Evolutionary conservation across 1,139 yeast genomes (phyloP), one percentile per base, ranked within the genome.

Genomic region (Zygoascus sp.): DNA sequence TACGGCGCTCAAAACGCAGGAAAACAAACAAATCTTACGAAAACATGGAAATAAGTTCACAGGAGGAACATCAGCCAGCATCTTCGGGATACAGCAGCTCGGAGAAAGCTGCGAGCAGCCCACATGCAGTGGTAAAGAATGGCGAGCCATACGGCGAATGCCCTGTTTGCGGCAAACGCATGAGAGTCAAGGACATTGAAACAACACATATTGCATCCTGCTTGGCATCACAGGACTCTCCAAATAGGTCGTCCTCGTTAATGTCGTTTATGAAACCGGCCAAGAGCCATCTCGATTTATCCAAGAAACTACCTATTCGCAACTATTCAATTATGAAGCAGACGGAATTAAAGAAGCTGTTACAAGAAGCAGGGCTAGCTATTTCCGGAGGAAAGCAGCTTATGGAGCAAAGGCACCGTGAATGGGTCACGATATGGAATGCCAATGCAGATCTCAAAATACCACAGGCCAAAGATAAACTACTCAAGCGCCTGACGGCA

Each of bases 341-440:
- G 1, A 65, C 79, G 1, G 81, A 80, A 56, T 64, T 89, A 15
- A 81, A 82, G 56, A 80, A 79, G 42, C 80, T 80, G 58, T 66
- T 90, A 16, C 47, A 72, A 0, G 70, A 74, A 5, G 62, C 79
- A 27, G 77, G 79, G 17, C 62, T 90, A 5, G 77, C 90, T 0
- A 72, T 79, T 0, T 61, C 62, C 3, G 97, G 97, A 0, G 67
- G 81, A 2, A 69, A 87, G 52, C 67, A 68, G 21, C 83, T 79
- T 54, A 60, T 89, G 55, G 90, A 86, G 52, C 67, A 76, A 27
- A 69, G 97, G 40, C 85, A 84, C 61, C 80, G 80, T 50, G 95
- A 90, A 54, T 90, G 82, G 69, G 80, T 85, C 51, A 79, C 83
- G 32, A 62, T 89, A 13, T 85, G 82, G 79, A 90, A 90, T 59